Base-by-base conservation (phyloP, 2,329 filamentous ascomycete genomes). In the Metarhizium anisopliae region DNA sequence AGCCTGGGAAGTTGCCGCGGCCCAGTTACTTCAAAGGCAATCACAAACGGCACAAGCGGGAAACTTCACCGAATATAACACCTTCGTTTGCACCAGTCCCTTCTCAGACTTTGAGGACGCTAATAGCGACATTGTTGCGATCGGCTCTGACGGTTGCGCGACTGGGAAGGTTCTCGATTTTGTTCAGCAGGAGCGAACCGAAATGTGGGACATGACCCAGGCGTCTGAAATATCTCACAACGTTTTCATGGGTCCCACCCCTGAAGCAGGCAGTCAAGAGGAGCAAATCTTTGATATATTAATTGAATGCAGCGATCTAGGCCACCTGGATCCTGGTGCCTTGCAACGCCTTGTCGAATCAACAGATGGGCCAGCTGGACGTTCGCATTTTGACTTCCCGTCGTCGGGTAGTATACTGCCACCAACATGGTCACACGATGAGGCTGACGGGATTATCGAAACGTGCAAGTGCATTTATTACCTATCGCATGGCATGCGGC, bases 161-260 rank as follows among this genome's bases (percentile, higher is more conserved):
- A 95, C 90, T 0, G 89, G 89, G 32, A 82, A 85, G 18, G 85
- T 94, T 29, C 78, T 95, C 64, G 92, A 97, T 70, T 94, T 99
- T 68, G 89, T 90, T 67, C 86, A 89, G 62, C 90, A 90, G 74
- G 94, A 99, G 70, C 82, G 92, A 56, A 72, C 83, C 52, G 94
- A 99, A 73, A 97, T 99, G 93, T 91, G 89, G 69, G 80, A 80
- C 57, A 96, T 97, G 93, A 92, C 93, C 11, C 84, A 84, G 63
- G 87, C 92, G 3, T 91, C 91, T 0, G 89, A 96, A 69, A 95
- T 97, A 59, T 85, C 89, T 54, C 80, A 82, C 61, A 96, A 96
- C 66, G 90, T 97, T 30, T 97, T 87, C 81, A 77, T 96, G 58
- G 94, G 94, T 0, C 89, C 90, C 2, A 94, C 90, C 0, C 90